Percentiles rank a stretch among this genome's conserved stretches.
Conservation (phyloP, 257 asterid species). For the Lycium ferocissimum region DNA sequence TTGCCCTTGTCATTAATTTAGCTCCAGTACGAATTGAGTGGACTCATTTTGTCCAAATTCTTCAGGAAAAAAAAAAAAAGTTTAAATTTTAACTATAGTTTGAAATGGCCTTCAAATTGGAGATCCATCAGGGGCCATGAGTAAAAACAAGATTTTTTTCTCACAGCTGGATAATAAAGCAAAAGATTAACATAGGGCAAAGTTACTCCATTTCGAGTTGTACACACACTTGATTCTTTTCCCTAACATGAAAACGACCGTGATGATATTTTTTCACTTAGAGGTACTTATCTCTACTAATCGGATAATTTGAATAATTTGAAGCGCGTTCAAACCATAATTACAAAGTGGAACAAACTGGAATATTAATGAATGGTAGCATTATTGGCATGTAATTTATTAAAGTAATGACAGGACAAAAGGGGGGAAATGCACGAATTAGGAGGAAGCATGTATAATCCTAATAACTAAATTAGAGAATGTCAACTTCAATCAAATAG, state of each 20-base stretch:
- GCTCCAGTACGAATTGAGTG: background rate
- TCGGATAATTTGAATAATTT: background rate
- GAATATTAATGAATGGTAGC: background rate
- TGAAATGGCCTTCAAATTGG: background rate
- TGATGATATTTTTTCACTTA: background rate
- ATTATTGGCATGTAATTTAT: background rate
- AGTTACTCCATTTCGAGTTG: too few species aligned
- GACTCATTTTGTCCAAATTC: too few species aligned
- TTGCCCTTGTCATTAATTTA: background rate
- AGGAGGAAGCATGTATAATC: conserved; percentile 11
- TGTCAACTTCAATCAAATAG: background rate
- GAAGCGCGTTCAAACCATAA: background rate
- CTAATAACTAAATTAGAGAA: background rate
- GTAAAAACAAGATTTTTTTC: background rate
- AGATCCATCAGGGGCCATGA: background rate
- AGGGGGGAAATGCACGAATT: conserved; percentile 1
- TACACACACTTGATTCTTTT: too few species aligned
- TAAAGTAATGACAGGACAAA: conserved; percentile 8
- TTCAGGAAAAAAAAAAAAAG: background rate
- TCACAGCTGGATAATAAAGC: background rate
- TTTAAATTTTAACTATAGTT: background rate
- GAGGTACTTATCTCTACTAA: background rate
- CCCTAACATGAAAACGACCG: too few species aligned
- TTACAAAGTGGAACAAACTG: background rate
- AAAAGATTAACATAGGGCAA: too few species aligned